Evolutionary conservation across 1,284 basidiomycete genomes (phyloP).

Genomic region (Cryptococcus neoformans): DNA sequence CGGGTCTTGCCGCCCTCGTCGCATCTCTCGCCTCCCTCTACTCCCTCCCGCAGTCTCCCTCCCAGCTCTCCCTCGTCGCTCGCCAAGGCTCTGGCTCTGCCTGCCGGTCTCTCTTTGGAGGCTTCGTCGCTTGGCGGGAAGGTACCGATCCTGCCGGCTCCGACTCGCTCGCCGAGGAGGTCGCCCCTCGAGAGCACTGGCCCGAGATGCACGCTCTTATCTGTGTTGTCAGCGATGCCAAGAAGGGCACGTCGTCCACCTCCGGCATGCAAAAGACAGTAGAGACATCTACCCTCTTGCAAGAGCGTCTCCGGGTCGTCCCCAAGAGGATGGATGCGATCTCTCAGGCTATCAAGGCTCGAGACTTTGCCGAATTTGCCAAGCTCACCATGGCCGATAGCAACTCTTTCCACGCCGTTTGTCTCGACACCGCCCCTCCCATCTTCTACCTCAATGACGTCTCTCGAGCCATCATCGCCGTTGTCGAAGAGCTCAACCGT

Average conservation of each 20-base stretch:
- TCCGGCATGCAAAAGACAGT: slow-evolving; percentile 97
- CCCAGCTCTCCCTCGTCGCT: slow-evolving; percentile 83
- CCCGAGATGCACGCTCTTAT: slow-evolving; percentile 95
- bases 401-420: slow-evolving; percentile 98
- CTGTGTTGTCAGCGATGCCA: slow-evolving; percentile 93
- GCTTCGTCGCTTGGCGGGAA: slow-evolving; percentile 95
- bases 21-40: slow-evolving; percentile 86
- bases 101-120: slow-evolving; percentile 94
- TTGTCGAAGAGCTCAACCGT: slow-evolving; percentile 94
- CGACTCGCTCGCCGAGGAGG: slow-evolving; percentile 84
- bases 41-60: slow-evolving; percentile 65
- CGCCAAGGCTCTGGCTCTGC: slow-evolving; percentile 97
- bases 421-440: slow-evolving; percentile 92
- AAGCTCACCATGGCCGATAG: slow-evolving; percentile 94
- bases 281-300: slow-evolving; percentile 81
- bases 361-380: slow-evolving; percentile 88
- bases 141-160: slow-evolving; percentile 66
- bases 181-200: slow-evolving; percentile 87
- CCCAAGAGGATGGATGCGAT: slow-evolving; percentile 84
- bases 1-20: slow-evolving; percentile 93
- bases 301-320: slow-evolving; percentile 88
- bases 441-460: slow-evolving; percentile 99
- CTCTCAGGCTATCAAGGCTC: slow-evolving; percentile 68
- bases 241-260: slow-evolving; percentile 95
- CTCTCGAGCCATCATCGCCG: slow-evolving; percentile 74